A percentile compares a stretch with the other conserved stretches of the same genome.
These are phyloP conservation scores for Delitschia confertaspora DNA, from an alignment of 495 filamentous ascomycete species.

Conservation along the genomic window DNA sequence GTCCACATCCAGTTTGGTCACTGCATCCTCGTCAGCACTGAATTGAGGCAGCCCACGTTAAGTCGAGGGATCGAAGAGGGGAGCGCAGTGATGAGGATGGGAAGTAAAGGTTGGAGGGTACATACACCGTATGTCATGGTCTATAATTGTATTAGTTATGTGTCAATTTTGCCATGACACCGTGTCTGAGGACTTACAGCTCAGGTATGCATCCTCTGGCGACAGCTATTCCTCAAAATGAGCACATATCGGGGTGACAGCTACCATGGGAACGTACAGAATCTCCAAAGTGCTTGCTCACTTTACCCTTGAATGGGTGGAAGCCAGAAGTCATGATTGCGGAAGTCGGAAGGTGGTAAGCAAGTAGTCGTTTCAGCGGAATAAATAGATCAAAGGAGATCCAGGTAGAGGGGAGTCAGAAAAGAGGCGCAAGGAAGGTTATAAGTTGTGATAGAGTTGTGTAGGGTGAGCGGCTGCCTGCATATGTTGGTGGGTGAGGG, in stretches of 20 bases:
- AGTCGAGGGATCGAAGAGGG: neutral
- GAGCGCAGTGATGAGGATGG: neutral
- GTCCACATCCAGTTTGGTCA: constrained; percentile 77
- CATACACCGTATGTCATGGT: constrained; percentile 64
- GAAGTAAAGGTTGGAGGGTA: constrained; percentile 21
- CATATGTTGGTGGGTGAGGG: no score
- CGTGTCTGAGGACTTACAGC: constrained; percentile 51
- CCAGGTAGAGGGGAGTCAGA: no score
- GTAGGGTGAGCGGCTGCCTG: no score
- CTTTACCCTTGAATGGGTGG: constrained; percentile 37
- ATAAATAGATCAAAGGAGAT: no score
- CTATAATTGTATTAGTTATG: constrained; percentile 31
- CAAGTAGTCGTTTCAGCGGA: no score
- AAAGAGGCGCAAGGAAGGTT: no score
- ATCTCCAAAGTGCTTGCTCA: constrained; percentile 39
- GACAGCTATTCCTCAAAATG: constrained; percentile 37
- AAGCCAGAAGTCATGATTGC: constrained; percentile 30
- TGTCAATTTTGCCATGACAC: no score
- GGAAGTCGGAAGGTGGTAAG: neutral
- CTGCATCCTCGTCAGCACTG: constrained; percentile 34
- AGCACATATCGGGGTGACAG: no score
- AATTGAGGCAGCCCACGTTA: neutral
- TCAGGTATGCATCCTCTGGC: constrained; percentile 64
- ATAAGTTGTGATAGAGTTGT: no score
- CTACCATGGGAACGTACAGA: constrained; percentile 33